Evolutionary conservation across 768 basidiomycete genomes (phyloP), one percentile per base, ranked within the genome.

Genomic region (Suillus variegatus): DNA sequence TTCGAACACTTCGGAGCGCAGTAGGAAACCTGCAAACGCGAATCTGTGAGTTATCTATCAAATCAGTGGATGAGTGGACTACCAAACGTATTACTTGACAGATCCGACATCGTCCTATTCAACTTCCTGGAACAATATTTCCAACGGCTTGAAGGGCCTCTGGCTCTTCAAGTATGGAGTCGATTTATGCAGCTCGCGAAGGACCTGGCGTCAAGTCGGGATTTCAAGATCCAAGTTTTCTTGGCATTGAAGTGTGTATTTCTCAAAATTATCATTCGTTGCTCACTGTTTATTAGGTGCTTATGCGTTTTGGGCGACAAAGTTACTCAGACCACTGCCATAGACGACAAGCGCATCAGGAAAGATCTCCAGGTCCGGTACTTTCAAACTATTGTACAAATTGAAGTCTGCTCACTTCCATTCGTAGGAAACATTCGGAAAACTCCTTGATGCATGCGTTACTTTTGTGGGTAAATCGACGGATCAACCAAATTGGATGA

Each of bases 91-190:
- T 25, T 13, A 32, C 41, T 28, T 63, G 52, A n/a, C 65, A 96
- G 94, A 65, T 84, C 86, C 44, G 93, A 95, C 66, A 76, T 79
- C 4, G 82, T 83, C 18, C 72, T 95, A n/a, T 95, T 94, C 82
- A 86, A 83, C 38, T 99, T 98, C 74, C 80, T 99, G 55, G 95
- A 98, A 72, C 87, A 88, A 63, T 99, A 99, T 73, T 75, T 98
- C 36, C 79, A 79, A 20, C 86, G 89, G 12, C 76, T 99, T 49
- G 97, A 99, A 75, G 94, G 94, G 0, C 94, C 97, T 0, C 80
- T 97, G 43, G 96, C 94, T 4, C 82, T 95, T 13, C 97, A 99
- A 78, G 92, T 98, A 22, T 99, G 97, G 97, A 76, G 80, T 51
- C 85, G 93, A 22, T 90, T 89, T 71, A 80, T 93, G 67, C 86